Evolutionary conservation across 768 basidiomycete genomes (phyloP).

Genomic region (Podaxis mareebaensis): DNA sequence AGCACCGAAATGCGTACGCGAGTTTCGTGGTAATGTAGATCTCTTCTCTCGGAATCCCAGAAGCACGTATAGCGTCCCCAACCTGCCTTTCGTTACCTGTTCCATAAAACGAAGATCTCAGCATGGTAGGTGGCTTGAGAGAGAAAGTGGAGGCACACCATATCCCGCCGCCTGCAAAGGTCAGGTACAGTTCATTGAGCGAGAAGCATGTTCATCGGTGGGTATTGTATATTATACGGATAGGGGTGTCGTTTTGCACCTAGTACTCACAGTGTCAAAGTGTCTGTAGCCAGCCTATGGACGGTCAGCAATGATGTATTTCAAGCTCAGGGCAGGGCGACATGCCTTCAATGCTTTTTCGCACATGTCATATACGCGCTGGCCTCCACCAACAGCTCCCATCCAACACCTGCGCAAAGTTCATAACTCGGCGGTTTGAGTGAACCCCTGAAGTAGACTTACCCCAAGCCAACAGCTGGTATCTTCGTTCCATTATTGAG

Average conservation of each 20-base stretch:
- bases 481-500: constrained; percentile 32
- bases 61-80: constrained; percentile 45
- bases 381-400: constrained; percentile 34
- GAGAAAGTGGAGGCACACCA: constrained; percentile 17
- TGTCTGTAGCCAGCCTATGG: constrained; percentile 46
- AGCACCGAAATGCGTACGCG: constrained; percentile 24
- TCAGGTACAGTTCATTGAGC: not conserved
- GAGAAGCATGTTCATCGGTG: not conserved
- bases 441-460: not conserved
- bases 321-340: not conserved
- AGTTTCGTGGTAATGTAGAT: constrained; percentile 56
- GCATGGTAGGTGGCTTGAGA: not conserved
- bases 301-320: not conserved
- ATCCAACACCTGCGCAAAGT: constrained; percentile 37
- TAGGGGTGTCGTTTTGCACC: constrained; percentile 10
- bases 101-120: not conserved
- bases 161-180: constrained; percentile 29
- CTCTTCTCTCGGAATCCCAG: constrained; percentile 43
- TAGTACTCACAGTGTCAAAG: constrained; percentile 36
- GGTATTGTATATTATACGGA: not conserved
- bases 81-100: constrained; percentile 46
- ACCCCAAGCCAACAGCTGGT: constrained; percentile 35
- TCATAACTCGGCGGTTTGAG: not conserved
- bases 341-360: constrained; percentile 33
- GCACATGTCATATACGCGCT: constrained; percentile 41